These are phyloP conservation scores for Exophiala sideris DNA, from an alignment of 2,329 filamentous ascomycete genomes.

Conservation along the genomic window DNA sequence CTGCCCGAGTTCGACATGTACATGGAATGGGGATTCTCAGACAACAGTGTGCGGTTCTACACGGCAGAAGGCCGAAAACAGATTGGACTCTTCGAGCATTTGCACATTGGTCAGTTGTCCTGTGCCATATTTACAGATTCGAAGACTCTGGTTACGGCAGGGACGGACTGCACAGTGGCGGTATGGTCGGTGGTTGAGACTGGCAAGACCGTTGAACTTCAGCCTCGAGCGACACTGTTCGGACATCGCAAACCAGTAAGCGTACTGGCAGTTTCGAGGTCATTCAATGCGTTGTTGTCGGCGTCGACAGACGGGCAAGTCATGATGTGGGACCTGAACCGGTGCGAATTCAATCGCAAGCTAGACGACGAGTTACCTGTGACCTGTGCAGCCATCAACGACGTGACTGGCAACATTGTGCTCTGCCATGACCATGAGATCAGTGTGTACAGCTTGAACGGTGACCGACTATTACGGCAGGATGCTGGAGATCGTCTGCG, in stretches of 20 bases:
- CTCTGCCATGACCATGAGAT: constrained; percentile 74
- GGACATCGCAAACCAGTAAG: constrained; percentile 84
- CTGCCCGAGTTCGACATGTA: constrained; percentile 85
- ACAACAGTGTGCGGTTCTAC: constrained; percentile 90
- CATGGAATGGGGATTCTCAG: constrained; percentile 92
- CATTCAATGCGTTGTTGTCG: constrained; percentile 83
- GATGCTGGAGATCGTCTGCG: constrained; percentile 69
- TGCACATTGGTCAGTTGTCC: constrained; percentile 87
- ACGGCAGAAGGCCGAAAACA: constrained; percentile 76
- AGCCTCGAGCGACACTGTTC: constrained; percentile 76
- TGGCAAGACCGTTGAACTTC: constrained; percentile 71
- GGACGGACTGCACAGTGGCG: constrained; percentile 85
- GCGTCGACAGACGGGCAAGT: constrained; percentile 77
- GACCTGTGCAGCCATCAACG: constrained; percentile 77
- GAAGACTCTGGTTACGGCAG: constrained; percentile 84
- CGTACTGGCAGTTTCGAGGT: constrained; percentile 77
- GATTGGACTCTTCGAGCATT: constrained; percentile 85
- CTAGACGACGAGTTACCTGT: constrained; percentile 57
- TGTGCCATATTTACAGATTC: constrained; percentile 82
- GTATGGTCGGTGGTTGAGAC: constrained; percentile 69
- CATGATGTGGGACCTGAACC: constrained; percentile 91
- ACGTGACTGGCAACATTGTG: constrained; percentile 84
- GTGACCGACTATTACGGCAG: constrained; percentile 75
- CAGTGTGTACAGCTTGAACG: constrained; percentile 82
- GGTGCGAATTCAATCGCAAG: constrained; percentile 78